Base-by-base conservation (phyloP, 306 rosid genomes). In the Ammopiptanthus mongolicus region DNA sequence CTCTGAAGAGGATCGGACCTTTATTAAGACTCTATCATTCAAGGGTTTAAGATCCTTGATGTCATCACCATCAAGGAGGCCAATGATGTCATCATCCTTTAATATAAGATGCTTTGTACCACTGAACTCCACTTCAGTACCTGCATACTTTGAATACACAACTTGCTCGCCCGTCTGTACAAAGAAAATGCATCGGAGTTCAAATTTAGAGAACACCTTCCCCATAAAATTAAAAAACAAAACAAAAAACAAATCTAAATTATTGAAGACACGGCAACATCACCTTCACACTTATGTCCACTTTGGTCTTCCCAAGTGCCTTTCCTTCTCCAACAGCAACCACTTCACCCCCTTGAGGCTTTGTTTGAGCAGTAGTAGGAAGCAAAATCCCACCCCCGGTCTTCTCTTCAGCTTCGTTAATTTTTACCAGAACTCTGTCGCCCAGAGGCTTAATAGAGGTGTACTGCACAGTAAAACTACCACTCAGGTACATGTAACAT, bases 331-430 rank as follows among this genome's bases (percentile, higher is more conserved):
- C 95, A 12, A 88, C 69, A 34, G 98, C 95, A 85, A 94, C 96
- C 28, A 94, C 98, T 81, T 91, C 97, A 52, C 97, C 98, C 21
- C 94, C 96, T 83, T 88, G 96, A 34, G 98, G 98, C 78, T 90
- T 91, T 1, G 90, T 44, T 85, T 91, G 96, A 61, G 97, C 90
- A 31, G 82, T 72, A 44, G 96, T 44, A 60, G 98, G 98, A 82
- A 94, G 95, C 58, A 94, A 75, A 71, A 94, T 94, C n/a, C 98
- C 97, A 48, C 97, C 90, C 3, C 65, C 70, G 0, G 83, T 80
- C 75, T 88, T 91, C 85, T 94, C 97, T 59, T 91, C 95, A 3
- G 82, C 82, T 0, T 77, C 86, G 81, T 88, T 87, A 18, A 91
- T 55, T 88, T 87, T 94, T 73, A 91, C 78, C 34, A 91, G 86